These are phyloP conservation scores for Colletotrichum phormii DNA, from an alignment of 2,329 filamentous ascomycete species.

Conservation along the genomic window DNA sequence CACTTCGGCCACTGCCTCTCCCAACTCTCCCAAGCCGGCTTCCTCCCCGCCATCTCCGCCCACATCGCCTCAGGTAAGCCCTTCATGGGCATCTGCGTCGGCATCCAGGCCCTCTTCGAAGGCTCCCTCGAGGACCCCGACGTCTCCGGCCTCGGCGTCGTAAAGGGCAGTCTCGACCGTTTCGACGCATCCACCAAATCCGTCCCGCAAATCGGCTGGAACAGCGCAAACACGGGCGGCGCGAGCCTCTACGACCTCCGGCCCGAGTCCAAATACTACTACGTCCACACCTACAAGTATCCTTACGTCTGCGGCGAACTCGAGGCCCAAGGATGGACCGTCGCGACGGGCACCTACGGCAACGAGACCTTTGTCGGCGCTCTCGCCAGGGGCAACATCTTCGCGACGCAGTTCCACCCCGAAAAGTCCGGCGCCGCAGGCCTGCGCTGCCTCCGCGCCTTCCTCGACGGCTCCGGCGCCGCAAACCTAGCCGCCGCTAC, in stretches of 20 bases:
- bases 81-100: constrained; percentile 98
- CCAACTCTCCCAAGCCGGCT: constrained; percentile 85
- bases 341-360: constrained; percentile 92
- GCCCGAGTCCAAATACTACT: constrained; percentile 94
- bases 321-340: constrained; percentile 86
- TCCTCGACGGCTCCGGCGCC: constrained; percentile 78
- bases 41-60: constrained; percentile 81
- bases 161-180: constrained; percentile 76
- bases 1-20: constrained; percentile 97
- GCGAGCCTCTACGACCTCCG: constrained; percentile 79
- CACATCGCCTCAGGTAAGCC: constrained; percentile 94
- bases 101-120: constrained; percentile 89
- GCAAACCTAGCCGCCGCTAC: constrained; percentile 55
- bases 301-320: constrained; percentile 80
- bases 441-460: constrained; percentile 84
- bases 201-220: constrained; percentile 99
- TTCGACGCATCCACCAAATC: constrained; percentile 85
- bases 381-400: constrained; percentile 84
- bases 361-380: constrained; percentile 92
- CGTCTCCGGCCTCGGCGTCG: constrained; percentile 79
- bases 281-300: constrained; percentile 94
- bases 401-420: constrained; percentile 96
- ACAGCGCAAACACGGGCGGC: constrained; percentile 78
- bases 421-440: constrained; percentile 96
- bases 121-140: constrained; percentile 82